A percentile compares a stretch with the other conserved stretches of the same genome.
Evolutionary conservation across 768 basidiomycete genomes (phyloP).

Genomic region (Phanerochaete sordida): DNA sequence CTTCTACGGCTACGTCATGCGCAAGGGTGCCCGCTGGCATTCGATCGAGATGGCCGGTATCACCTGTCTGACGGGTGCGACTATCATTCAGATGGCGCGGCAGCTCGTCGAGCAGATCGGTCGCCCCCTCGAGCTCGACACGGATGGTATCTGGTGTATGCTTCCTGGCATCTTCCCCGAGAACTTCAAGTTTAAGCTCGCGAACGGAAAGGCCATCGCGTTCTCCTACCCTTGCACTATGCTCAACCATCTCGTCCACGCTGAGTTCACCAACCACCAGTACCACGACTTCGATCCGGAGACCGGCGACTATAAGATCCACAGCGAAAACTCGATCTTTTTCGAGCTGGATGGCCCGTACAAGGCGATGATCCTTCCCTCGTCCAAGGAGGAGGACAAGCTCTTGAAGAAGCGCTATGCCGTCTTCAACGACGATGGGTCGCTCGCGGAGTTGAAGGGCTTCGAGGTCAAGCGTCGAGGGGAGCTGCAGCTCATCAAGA

Average conservation of each 20-base stretch:
- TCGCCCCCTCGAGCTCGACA: constrained; percentile 94
- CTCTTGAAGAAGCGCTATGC: constrained; percentile 98
- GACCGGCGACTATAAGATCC: constrained; percentile 80
- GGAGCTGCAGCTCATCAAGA: constrained; percentile 97
- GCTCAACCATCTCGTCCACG: constrained; percentile 97
- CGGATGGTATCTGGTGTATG: constrained; percentile 99
- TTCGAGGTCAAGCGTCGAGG: constrained; percentile 99
- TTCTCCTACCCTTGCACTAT: constrained; percentile 99
- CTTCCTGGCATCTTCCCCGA: constrained; percentile 96
- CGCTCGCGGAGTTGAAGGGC: constrained; percentile 96
- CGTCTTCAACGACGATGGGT: constrained; percentile 97
- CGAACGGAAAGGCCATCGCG: constrained; percentile 78
- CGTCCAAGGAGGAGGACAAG: constrained; percentile 99
- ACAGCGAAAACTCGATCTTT: constrained; percentile 98
- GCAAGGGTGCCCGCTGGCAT: constrained; percentile 98
- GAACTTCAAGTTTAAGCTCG: constrained; percentile 93
- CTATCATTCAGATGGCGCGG: constrained; percentile 98
- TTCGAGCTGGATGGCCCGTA: constrained; percentile 99
- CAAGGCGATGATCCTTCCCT: constrained; percentile 97
- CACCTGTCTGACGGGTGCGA: constrained; percentile 95
- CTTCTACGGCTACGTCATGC: constrained; percentile 99
- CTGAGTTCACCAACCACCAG: constrained; percentile 94
- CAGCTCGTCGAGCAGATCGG: constrained; percentile 97
- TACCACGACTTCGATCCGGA: constrained; percentile 90
- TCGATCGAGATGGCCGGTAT: constrained; percentile 99